Conservation (phyloP, 2,329 filamentous ascomycete species). For the Fusarium albosuccineum region DNA sequence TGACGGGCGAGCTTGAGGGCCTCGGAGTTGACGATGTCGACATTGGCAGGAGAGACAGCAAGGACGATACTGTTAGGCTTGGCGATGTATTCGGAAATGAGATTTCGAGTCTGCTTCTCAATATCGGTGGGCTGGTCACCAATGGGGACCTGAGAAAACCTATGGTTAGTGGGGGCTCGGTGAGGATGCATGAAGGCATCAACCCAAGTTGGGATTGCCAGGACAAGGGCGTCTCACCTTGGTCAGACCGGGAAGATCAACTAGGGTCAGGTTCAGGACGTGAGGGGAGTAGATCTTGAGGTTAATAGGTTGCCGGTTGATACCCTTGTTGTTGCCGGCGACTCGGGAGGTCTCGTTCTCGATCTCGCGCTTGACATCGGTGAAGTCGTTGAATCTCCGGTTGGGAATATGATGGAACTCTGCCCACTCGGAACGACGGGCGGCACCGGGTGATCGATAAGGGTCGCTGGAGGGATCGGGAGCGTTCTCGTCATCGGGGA, state of each 20-base stretch:
- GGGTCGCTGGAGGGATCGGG: slow-evolving; percentile 75
- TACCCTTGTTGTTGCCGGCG: slow-evolving; percentile 94
- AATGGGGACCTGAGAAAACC: slow-evolving; percentile 79
- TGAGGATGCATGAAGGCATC: slow-evolving; percentile 26
- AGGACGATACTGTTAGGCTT: slow-evolving; percentile 99
- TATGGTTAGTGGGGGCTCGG: slow-evolving; percentile 35
- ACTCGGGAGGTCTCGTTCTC: slow-evolving; percentile 97
- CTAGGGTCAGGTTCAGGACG: slow-evolving; percentile 94
- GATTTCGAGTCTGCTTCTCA: slow-evolving; percentile 96
- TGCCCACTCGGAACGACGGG: slow-evolving; percentile 80
- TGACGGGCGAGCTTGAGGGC: slow-evolving; percentile 95
- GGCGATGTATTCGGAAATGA: slow-evolving; percentile 98
- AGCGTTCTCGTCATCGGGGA: slow-evolving; percentile 80
- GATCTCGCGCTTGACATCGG: slow-evolving; percentile 94
- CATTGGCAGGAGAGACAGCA: slow-evolving; percentile 96
- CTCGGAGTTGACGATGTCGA: slow-evolving; percentile 98
- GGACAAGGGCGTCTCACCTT: slow-evolving; percentile 70
- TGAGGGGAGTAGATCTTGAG: slow-evolving; percentile 98
- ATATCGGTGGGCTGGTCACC: slow-evolving; percentile 98
- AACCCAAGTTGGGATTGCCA: slow-evolving; percentile 9
- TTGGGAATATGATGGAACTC: slow-evolving; percentile 97
- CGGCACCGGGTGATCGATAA: slow-evolving; percentile 82
- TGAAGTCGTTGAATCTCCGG: slow-evolving; percentile 90
- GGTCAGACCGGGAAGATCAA: slow-evolving; percentile 94
- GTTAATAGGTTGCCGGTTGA: slow-evolving; percentile 97